phyloP scores from a whole-genome alignment of 192 early-diverging fungal genomes.

The Coemansia erecta region DNA sequence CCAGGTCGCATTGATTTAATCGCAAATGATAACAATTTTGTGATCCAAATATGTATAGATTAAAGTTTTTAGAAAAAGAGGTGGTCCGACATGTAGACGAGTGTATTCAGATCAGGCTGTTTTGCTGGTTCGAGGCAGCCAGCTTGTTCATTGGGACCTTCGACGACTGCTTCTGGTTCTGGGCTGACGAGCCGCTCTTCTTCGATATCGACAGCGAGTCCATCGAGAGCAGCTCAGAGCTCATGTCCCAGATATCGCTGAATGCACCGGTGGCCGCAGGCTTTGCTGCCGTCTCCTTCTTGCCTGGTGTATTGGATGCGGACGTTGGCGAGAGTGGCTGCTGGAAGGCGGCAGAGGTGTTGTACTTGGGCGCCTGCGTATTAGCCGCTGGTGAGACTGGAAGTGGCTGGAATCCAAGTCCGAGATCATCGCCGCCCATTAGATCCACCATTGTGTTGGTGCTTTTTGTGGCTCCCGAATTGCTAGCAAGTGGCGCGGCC shows the following conservation, averaged over 20 bases:
- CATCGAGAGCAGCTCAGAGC: conserved; percentile 64
- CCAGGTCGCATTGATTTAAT: background rate
- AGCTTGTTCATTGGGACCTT: conserved; percentile 49
- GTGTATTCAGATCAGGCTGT: conserved; percentile 5
- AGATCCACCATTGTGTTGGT: conserved; percentile 20
- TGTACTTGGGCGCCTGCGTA: background rate
- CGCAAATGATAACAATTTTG: background rate
- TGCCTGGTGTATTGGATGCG: background rate
- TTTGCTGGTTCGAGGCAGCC: conserved; percentile 13
- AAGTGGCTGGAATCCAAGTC: conserved; percentile 26
- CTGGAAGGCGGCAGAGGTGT: background rate
- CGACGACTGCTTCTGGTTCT: conserved; percentile 8
- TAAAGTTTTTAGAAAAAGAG: no score
- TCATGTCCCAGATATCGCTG: conserved; percentile 70
- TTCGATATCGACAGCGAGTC: conserved; percentile 67
- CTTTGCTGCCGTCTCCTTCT: background rate
- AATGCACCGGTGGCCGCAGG: conserved; percentile 18
- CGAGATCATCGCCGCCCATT: conserved; percentile 24
- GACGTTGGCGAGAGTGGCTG: conserved; percentile 9
- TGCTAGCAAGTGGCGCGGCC: background rate
- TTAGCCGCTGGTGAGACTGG: conserved; percentile 8
- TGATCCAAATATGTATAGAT: background rate
- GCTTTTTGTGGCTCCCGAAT: conserved; percentile 10
- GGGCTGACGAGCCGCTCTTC: conserved; percentile 20
- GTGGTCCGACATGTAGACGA: no score